Evolutionary conservation across 306 rosid genomes (phyloP), one percentile per base, ranked within the genome.

Genomic region (Quillaja saponaria): DNA sequence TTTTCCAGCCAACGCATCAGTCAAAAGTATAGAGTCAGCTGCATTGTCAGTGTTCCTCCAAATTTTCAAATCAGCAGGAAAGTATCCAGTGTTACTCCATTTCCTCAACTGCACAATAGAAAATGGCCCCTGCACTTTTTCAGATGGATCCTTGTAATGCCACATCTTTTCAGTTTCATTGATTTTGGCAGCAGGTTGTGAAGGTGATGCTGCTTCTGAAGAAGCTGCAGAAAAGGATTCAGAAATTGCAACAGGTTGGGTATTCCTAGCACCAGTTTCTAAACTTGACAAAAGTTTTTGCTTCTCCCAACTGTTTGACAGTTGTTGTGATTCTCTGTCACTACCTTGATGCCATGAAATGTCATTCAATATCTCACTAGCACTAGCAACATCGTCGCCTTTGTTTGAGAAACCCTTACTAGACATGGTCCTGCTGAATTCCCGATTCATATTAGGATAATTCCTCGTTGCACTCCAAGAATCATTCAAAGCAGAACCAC

Each of bases 121-220:
- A 83, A 94, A 94, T 41, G 99, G 99, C 62, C 99, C 99, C 81
- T 94, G 99, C 60, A 87, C 71, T 78, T 94, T 94, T 49, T 95
- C 99, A n/a, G 96, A 76, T 16, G 99, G 99, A 80, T 94, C 99
- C 73, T 83, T 61, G 70, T 94, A 94, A 71, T 74, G 86, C 99
- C 99, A 89, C 13, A 75, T 76, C 77, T 89, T 94, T 72, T 94
- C 97, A 34, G 87, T 20, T 66, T 94, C 99, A 71, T 87, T 89
- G 63, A 80, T 53, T 72, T 73, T 68, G 64, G 82, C 55, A 6
- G 75, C 75, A 42, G 87, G 64, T 45, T 74, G 81, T 13, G 84
- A 66, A 45, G 78, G 74, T 59, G 87, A 58, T 60, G 44, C 60
- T 18, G 71, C 76, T 77, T 80, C 87, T 46, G 71, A 39, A 6